Evolutionary conservation across 345 rosid genomes (phyloP), one percentile per base, ranked within the genome.

Genomic region (Balakata baccata): DNA sequence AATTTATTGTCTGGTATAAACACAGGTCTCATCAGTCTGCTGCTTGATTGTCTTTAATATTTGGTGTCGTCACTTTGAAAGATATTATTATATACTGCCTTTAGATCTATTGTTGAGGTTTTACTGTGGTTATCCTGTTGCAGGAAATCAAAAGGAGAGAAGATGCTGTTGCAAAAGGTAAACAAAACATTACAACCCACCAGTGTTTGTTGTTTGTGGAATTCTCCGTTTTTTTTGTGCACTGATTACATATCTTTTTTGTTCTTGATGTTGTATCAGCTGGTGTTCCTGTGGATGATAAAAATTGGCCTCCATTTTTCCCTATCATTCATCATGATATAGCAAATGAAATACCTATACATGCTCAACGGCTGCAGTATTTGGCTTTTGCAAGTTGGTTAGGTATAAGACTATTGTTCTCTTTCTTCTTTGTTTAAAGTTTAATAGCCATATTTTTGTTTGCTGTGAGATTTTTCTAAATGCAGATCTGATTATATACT

Each of bases 311-410:
- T 17, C 97, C 98, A 1, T 80, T 89, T 77, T 96, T 90, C 70
- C 99, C 99, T 64, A 89, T 96, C 57, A 96, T 96, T 66, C 99
- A 93, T 80, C 99, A 96, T 78, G 99, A 96, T 78, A 90, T 96
- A 69, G 87, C 98, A 37, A 96, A 90, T 49, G 99, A 96, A 82
- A 93, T 91, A 82, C 99, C 98, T 13, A 86, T 88, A 72, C 90
- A 90, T 84, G 97, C 93, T n/a, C 99, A 96, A 47, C 90, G 86
- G 85, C 83, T 91, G 74, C 99, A 96, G 80, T 96, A 96, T 82
- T 85, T 96, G 74, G 99, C 99, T 68, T 96, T 96, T 52, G 97
- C 97, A 46, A 96, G 97, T 85, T 96, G 98, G 99, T 87, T 96
- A 80, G 99, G 99, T 93, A 78, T 72, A n/a, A 3, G 54, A 18